Conservation (phyloP, 1,284 basidiomycete genomes). For the Papiliotrema nemorosa region DNA sequence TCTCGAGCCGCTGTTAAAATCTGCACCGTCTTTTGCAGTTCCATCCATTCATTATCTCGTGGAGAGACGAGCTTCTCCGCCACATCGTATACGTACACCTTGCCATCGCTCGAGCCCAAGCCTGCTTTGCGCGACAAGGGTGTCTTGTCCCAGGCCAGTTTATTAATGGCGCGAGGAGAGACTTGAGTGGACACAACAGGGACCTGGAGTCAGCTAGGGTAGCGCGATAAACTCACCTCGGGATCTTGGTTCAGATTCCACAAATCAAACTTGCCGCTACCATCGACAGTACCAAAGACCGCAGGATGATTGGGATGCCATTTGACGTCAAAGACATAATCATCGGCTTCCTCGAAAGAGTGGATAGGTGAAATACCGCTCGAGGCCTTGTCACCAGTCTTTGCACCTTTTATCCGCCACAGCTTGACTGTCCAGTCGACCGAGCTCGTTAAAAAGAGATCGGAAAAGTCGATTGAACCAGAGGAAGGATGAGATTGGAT, state of each 20-base stretch:
- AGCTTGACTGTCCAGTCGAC: constrained; percentile 96
- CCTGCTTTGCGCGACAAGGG: constrained; percentile 70
- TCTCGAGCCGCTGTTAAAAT: constrained; percentile 19
- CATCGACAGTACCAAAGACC: constrained; percentile 89
- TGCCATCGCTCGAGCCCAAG: constrained; percentile 86
- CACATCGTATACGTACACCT: constrained; percentile 88
- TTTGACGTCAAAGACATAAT: constrained; percentile 97
- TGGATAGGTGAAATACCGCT: constrained; percentile 65
- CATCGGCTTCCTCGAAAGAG: constrained; percentile 92
- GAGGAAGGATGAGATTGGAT: constrained; percentile 88
- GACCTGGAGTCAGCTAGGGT: constrained; percentile 21
- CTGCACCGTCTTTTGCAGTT: constrained; percentile 73
- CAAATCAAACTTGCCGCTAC: constrained; percentile 87
- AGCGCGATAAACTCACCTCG: constrained; percentile 62
- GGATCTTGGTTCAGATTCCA: constrained; percentile 95
- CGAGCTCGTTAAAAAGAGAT: constrained; percentile 85
- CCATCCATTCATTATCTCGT: constrained; percentile 81
- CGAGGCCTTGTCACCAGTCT: constrained; percentile 43
- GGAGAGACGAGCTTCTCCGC: constrained; percentile 76
- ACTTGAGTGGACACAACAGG: constrained; percentile 42
- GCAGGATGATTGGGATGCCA: constrained; percentile 97
- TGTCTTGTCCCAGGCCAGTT: constrained; percentile 89
- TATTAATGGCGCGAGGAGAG: constrained; percentile 81
- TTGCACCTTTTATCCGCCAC: constrained; percentile 65
- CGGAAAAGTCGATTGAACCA: constrained; percentile 89